Percentiles rank a stretch among this genome's conserved stretches.
Conservation (phyloP, 306 rosid species). For the Benincasa hispida region DNA sequence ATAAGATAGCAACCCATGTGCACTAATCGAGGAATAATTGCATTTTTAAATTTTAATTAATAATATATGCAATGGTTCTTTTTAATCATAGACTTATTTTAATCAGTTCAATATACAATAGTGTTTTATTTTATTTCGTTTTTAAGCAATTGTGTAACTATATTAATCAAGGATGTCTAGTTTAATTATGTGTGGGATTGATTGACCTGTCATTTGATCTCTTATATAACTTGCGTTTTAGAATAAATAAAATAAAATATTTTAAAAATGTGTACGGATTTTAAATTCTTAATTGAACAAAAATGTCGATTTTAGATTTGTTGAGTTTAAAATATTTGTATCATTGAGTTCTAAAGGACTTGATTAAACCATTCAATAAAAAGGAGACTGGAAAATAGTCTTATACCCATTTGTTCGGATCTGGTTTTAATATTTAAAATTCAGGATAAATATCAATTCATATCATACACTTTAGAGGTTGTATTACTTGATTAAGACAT, state of each 20-base stretch:
- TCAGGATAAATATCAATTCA: too few species aligned
- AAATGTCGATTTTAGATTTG: not conserved
- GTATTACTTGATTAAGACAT: too few species aligned
- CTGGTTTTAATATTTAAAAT: too few species aligned
- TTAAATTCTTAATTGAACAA: not conserved
- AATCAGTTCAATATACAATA: not conserved
- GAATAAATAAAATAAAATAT: not conserved
- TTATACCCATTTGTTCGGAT: too few species aligned
- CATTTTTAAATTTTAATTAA: not conserved
- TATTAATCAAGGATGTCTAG: not conserved
- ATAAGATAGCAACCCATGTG: not conserved
- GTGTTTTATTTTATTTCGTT: not conserved
- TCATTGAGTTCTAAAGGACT: not conserved
- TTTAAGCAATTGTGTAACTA: not conserved
- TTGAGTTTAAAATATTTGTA: not conserved
- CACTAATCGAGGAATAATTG: constrained; percentile 3
- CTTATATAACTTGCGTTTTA: not conserved
- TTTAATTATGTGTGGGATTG: not conserved
- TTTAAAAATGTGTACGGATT: not conserved
- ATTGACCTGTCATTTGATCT: not conserved
- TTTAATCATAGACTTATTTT: not conserved
- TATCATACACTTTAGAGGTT: too few species aligned
- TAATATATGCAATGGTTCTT: not conserved
- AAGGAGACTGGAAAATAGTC: too few species aligned
- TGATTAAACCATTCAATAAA: not conserved